phyloP scores from a whole-genome alignment of 2,329 filamentous ascomycete genomes.

The Hymenoscyphus fructigenus region DNA sequence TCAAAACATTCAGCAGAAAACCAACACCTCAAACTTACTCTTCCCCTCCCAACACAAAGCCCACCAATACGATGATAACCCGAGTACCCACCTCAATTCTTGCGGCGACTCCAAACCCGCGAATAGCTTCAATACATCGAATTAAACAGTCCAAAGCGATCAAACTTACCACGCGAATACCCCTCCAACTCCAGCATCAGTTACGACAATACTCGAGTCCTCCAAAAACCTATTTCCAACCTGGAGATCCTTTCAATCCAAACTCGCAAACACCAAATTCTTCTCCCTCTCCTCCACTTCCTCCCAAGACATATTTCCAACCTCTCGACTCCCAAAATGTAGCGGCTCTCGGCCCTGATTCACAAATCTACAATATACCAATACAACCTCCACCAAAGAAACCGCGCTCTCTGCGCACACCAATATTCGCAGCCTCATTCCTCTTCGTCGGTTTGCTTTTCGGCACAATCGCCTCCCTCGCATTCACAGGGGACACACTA shows the following conservation, averaged over 20 bases:
- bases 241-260: not conserved
- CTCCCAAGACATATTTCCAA: constrained; percentile 11
- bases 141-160: not conserved
- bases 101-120: not conserved
- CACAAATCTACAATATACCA: constrained; percentile 25
- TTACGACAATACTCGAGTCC: not conserved
- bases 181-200: not conserved
- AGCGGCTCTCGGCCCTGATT: constrained; percentile 25
- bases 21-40: not conserved
- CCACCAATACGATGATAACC: not conserved
- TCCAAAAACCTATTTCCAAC: not conserved
- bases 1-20: not conserved
- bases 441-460: constrained; percentile 42
- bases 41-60: not conserved
- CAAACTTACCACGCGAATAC: not conserved
- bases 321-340: constrained; percentile 12
- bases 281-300: constrained; percentile 12
- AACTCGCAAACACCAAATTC: not conserved
- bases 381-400: constrained; percentile 20
- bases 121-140: not conserved
- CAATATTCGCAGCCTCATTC: constrained; percentile 39
- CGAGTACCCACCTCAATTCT: not conserved
- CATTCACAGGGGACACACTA: constrained; percentile 45
- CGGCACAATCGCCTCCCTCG: constrained; percentile 42
- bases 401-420: constrained; percentile 32